Percentiles rank a stretch among this genome's conserved stretches.
These are phyloP conservation scores for Candida vartiovaarae DNA, from an alignment of 805 yeast species.

Conservation along the genomic window DNA sequence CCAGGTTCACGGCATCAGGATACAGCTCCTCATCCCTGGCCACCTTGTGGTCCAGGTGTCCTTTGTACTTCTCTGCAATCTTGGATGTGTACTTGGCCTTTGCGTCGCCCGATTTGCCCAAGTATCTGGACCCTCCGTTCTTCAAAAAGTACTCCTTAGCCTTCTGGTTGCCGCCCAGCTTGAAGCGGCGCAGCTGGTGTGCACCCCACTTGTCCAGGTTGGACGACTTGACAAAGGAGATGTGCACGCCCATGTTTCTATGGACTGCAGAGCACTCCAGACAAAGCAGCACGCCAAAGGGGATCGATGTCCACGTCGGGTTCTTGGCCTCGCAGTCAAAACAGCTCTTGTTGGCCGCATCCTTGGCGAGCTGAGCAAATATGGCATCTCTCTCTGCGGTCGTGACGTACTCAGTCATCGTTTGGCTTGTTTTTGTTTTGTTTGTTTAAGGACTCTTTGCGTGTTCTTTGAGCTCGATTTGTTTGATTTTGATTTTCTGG, in stretches of 20 bases:
- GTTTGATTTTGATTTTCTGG: background rate
- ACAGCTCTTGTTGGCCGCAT: constrained; percentile 73
- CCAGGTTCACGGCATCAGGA: constrained; percentile 71
- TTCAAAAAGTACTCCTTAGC: constrained; percentile 79
- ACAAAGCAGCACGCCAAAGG: constrained; percentile 89
- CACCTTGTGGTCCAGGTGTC: constrained; percentile 66
- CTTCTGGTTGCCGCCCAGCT: constrained; percentile 85
- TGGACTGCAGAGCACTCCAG: constrained; percentile 94
- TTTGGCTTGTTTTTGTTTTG: background rate
- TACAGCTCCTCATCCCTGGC: constrained; percentile 56
- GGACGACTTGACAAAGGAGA: constrained; percentile 89
- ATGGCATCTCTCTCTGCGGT: constrained; percentile 18
- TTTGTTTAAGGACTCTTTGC: background rate
- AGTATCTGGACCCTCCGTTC: constrained; percentile 75
- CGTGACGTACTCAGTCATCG: constrained; percentile 7
- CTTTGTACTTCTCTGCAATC: constrained; percentile 75
- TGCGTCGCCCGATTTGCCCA: constrained; percentile 54
- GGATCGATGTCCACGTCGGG: constrained; percentile 98
- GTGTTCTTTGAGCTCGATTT: background rate
- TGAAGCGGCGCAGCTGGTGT: constrained; percentile 83
- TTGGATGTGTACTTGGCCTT: constrained; percentile 73
- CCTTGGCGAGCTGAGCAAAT: constrained; percentile 30
- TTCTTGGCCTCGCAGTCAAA: constrained; percentile 92
- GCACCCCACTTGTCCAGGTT: constrained; percentile 93
- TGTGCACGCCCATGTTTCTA: constrained; percentile 92